phyloP scores from a whole-genome alignment of 768 basidiomycete genomes.

The Naganishia randhawae region DNA sequence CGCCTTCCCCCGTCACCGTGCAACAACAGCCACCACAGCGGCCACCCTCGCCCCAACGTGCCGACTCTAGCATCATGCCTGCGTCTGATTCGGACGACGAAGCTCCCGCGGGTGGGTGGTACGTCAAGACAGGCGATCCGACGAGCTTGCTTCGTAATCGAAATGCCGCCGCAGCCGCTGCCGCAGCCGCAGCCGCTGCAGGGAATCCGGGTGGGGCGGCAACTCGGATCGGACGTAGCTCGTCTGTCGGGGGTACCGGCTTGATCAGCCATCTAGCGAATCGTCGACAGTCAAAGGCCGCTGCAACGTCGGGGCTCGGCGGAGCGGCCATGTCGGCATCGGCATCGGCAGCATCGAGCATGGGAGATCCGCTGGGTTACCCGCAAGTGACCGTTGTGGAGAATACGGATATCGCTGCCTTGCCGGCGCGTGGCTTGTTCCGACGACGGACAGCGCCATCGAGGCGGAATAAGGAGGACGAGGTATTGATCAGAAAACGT shows the following conservation, averaged over 20 bases:
- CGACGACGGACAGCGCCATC: constrained; percentile 30
- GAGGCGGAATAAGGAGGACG: constrained; percentile 26
- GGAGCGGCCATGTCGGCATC: not conserved
- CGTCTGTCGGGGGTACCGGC: constrained; percentile 3
- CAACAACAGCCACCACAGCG: constrained; percentile 5
- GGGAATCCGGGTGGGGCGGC: too few species aligned
- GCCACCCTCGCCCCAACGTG: constrained; percentile 37
- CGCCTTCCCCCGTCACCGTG: not conserved
- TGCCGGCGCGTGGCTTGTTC: constrained; percentile 9
- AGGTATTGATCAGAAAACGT: constrained; percentile 18
- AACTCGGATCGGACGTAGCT: not conserved
- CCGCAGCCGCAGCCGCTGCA: not conserved
- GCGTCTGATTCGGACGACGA: constrained; percentile 51
- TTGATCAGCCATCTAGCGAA: not conserved
- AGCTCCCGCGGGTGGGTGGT: constrained; percentile 45
- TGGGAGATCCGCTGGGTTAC: not conserved
- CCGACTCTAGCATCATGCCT: constrained; percentile 45
- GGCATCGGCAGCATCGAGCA: not conserved
- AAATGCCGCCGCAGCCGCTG: not conserved
- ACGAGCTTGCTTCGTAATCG: constrained; percentile 9
- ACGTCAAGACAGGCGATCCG: constrained; percentile 38
- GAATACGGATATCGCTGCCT: constrained; percentile 26
- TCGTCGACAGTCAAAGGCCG: constrained; percentile 9
- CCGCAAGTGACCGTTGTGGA: constrained; percentile 25
- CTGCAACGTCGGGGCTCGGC: not conserved